A percentile compares a stretch with the other conserved stretches of the same genome.
Evolutionary conservation across 2,329 filamentous ascomycete genomes (phyloP).

Genomic region (Colletotrichum sp.): DNA sequence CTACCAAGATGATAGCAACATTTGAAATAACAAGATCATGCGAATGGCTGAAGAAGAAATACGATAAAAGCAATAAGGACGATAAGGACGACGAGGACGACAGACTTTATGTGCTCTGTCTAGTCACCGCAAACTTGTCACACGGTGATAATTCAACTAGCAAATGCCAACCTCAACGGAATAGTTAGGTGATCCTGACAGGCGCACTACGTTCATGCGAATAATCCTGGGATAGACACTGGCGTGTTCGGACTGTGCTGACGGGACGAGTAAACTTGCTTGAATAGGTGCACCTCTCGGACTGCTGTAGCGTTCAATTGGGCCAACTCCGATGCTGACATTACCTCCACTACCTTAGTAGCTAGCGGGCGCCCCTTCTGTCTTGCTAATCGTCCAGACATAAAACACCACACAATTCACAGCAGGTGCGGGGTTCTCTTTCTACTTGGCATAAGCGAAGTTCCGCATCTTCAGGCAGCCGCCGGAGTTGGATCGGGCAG

Average conservation of each 20-base stretch:
- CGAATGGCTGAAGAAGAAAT: not conserved
- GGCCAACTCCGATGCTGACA: not conserved
- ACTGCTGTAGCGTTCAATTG: not conserved
- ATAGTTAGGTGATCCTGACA: fast-evolving
- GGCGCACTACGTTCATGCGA: not conserved
- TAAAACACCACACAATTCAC: not conserved
- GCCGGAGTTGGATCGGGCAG: not conserved
- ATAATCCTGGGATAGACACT: not conserved
- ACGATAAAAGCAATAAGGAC: not conserved
- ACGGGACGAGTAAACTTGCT: not conserved
- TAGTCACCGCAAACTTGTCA: not conserved
- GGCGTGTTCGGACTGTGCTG: not conserved
- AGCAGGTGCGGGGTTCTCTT: not conserved
- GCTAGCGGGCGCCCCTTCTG: not conserved
- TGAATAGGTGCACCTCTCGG: not conserved
- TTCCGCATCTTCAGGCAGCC: not conserved
- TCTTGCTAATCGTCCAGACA: not conserved
- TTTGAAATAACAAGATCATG: not conserved
- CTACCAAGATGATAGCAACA: too few species aligned
- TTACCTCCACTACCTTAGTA: not conserved
- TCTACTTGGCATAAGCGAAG: not conserved
- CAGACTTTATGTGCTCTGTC: fast-evolving
- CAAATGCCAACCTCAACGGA: fast-evolving
- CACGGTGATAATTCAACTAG: not conserved
- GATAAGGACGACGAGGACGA: not conserved